These are phyloP conservation scores for Crataegus laevigata DNA, from an alignment of 306 rosid genomes.

Conservation along the genomic window DNA sequence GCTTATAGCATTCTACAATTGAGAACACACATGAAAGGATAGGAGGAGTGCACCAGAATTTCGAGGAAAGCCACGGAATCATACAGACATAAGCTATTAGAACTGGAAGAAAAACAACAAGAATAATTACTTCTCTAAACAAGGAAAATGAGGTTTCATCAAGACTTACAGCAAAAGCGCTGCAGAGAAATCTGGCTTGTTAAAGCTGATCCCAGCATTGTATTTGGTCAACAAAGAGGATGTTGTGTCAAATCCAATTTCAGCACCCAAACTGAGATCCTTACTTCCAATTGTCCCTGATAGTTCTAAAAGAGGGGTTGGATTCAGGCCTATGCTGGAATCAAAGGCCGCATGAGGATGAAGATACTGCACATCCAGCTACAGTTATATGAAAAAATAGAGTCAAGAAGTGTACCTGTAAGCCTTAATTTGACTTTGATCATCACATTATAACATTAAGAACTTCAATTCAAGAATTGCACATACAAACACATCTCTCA, in stretches of 20 bases:
- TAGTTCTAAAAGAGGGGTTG: slow-evolving; percentile 72
- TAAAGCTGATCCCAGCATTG: slow-evolving; percentile 75
- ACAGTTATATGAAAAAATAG: slow-evolving; percentile 16
- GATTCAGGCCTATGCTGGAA: slow-evolving; percentile 85
- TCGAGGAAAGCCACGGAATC: background rate
- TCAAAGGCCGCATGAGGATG: slow-evolving; percentile 86
- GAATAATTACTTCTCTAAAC: background rate
- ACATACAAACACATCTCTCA: background rate
- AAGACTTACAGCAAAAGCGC: slow-evolving; percentile 65
- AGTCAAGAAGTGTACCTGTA: slow-evolving; percentile 6
- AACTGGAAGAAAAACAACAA: background rate
- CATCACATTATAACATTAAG: background rate
- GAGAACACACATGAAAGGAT: background rate
- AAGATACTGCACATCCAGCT: slow-evolving; percentile 80
- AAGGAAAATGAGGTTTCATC: slow-evolving; percentile 3
- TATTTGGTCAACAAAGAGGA: slow-evolving; percentile 83
- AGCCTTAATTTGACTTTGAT: background rate
- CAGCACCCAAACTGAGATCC: slow-evolving; percentile 78
- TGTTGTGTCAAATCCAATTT: slow-evolving; percentile 82
- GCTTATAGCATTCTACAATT: background rate
- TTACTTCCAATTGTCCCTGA: slow-evolving; percentile 77
- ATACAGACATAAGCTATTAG: background rate
- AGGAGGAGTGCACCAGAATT: background rate
- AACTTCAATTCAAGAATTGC: background rate
- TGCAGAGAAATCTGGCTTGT: slow-evolving; percentile 69